Evolutionary conservation across 352 stramenopile species (phyloP).

Genomic region (Phytophthora boehmeriae): DNA sequence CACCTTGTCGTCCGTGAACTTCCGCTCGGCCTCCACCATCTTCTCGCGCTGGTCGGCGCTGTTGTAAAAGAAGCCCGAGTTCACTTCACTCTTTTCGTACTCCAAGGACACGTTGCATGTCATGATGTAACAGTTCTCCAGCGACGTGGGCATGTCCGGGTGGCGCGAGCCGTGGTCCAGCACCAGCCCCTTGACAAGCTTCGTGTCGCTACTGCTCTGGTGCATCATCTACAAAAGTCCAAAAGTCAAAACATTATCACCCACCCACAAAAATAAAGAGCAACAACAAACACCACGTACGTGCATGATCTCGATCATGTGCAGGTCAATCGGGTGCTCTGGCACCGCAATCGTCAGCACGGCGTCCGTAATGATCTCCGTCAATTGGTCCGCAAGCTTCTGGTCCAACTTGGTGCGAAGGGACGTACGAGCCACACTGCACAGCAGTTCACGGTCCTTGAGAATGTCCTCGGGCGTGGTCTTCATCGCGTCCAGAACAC

Average conservation of each 20-base stretch:
- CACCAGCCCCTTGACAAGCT: slow-evolving; percentile 95
- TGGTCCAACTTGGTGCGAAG: slow-evolving; percentile 98
- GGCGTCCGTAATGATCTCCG: slow-evolving; percentile 97
- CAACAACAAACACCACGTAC: slow-evolving; percentile 41
- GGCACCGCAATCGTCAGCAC: slow-evolving; percentile 94
- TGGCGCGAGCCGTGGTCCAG: slow-evolving; percentile 99
- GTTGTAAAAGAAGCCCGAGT: slow-evolving; percentile 98
- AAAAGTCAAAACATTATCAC: too few relatives aligned
- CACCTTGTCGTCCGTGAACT: slow-evolving; percentile 97
- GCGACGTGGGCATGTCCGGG: slow-evolving; percentile 97
- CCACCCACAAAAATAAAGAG: background rate
- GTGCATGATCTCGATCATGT: slow-evolving; percentile 99
- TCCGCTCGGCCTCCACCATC: slow-evolving; percentile 94
- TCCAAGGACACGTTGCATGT: slow-evolving; percentile 99
- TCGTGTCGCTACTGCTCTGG: slow-evolving; percentile 93
- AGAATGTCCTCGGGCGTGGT: slow-evolving; percentile 76
- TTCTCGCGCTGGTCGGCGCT: slow-evolving; percentile 99
- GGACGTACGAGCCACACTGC: slow-evolving; percentile 94
- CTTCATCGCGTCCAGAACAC: slow-evolving; percentile 96
- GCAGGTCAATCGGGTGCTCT: slow-evolving; percentile 93
- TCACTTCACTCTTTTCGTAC: slow-evolving; percentile 99
- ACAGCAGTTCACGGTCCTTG: slow-evolving; percentile 95
- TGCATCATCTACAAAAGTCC: slow-evolving; percentile 92
- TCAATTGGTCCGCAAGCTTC: slow-evolving; percentile 93
- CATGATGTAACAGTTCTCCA: slow-evolving; percentile 99